Evolutionary conservation across 2,329 filamentous ascomycete genomes (phyloP).

Genomic region (Arthrinium phaeospermum): DNA sequence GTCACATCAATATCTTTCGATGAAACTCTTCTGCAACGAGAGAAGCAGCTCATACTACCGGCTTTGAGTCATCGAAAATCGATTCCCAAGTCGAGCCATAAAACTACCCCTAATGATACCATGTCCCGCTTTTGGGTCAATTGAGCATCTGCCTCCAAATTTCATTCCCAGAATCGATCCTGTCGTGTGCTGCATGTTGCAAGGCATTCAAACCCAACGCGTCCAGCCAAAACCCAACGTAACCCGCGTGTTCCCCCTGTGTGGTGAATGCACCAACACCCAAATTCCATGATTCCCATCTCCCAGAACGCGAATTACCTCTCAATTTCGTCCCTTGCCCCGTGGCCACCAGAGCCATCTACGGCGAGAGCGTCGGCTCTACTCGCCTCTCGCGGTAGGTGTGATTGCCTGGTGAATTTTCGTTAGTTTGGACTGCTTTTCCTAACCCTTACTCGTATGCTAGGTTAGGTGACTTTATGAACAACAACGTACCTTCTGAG

Average conservation of each 20-base stretch:
- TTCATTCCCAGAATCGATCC: neutral
- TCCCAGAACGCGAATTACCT: neutral
- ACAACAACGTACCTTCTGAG: slow-evolving; percentile 35
- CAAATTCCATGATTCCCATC: neutral
- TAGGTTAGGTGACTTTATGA: neutral
- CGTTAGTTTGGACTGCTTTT: neutral
- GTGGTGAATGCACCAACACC: neutral
- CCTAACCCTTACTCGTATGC: neutral
- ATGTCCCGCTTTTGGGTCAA: neutral
- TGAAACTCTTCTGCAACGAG: neutral
- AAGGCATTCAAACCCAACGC: neutral
- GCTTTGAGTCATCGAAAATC: neutral
- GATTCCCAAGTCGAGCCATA: neutral
- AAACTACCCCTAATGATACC: neutral
- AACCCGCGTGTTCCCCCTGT: neutral
- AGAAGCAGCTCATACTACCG: neutral
- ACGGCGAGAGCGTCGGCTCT: slow-evolving; percentile 10
- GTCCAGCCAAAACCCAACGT: neutral
- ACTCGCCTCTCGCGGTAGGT: neutral
- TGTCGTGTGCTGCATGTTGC: neutral
- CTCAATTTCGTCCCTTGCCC: neutral
- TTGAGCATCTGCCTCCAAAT: neutral
- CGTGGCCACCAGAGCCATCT: slow-evolving; percentile 28
- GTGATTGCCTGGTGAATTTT: neutral
- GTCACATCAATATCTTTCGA: too few relatives aligned